Conservation (phyloP, 768 basidiomycete genomes). For the Tricholoma furcatifolium region DNA sequence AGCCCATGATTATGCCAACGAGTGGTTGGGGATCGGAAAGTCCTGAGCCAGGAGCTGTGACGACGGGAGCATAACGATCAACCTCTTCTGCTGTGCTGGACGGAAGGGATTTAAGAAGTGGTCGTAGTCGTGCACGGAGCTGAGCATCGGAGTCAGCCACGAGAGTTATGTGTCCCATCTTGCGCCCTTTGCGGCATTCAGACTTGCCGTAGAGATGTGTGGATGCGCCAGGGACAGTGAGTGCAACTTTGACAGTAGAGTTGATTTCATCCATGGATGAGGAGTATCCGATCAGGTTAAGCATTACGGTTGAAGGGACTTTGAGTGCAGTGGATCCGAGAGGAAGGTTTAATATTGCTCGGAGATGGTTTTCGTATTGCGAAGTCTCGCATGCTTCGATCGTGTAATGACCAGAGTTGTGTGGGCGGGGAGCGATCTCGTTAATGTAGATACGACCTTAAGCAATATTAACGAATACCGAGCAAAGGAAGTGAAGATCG, state of each 20-base stretch:
- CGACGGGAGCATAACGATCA: conserved; percentile 48
- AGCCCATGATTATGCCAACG: conserved; percentile 97
- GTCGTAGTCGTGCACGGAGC: conserved; percentile 64
- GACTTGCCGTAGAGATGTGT: conserved; percentile 96
- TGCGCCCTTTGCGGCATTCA: conserved; percentile 84
- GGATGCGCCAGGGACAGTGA: conserved; percentile 70
- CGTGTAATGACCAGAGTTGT: conserved; percentile 98
- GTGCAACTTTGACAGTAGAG: conserved; percentile 53
- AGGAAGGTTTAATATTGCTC: conserved; percentile 87
- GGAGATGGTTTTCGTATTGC: conserved; percentile 96
- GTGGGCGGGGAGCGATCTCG: conserved; percentile 97
- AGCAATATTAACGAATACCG: not conserved
- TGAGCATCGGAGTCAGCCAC: conserved; percentile 81
- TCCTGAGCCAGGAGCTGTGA: conserved; percentile 43
- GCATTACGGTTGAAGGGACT: conserved; percentile 86
- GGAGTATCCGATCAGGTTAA: conserved; percentile 91
- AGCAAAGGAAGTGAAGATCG: not conserved
- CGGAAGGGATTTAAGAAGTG: conserved; percentile 69
- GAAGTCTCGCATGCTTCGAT: conserved; percentile 97
- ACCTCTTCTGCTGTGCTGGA: conserved; percentile 45
- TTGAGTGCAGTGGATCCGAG: conserved; percentile 87
- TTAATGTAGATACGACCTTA: conserved; percentile 82
- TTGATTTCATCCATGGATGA: conserved; percentile 61
- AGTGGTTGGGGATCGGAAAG: conserved; percentile 70
- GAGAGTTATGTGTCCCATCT: conserved; percentile 97